Evolutionary conservation across 179 eudicot genomes (phyloP).

Genomic region (Heliamphora pulchella): DNA sequence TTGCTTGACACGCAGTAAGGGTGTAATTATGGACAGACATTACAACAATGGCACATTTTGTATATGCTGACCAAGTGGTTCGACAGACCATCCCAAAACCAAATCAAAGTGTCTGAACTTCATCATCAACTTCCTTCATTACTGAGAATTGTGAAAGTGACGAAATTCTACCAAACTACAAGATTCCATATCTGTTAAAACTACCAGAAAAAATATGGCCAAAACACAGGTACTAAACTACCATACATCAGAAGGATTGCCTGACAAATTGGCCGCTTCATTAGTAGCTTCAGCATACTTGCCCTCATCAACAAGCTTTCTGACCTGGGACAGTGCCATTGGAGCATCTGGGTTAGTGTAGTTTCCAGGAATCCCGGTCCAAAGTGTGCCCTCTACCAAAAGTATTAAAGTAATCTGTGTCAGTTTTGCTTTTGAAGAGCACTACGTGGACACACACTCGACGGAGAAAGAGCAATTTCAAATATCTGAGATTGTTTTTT

Average conservation of each 20-base stretch:
- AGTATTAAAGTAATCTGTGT: background rate
- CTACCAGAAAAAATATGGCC: background rate
- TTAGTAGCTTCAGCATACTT: slow-evolving; percentile 60
- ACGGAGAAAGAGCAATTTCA: background rate
- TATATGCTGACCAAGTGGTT: background rate
- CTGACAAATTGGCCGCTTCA: slow-evolving; percentile 45
- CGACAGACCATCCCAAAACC: background rate
- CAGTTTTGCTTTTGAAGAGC: slow-evolving; percentile 5
- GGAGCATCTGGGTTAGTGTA: slow-evolving; percentile 55
- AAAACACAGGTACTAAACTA: background rate
- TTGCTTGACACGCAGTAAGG: background rate
- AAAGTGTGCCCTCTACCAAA: slow-evolving; percentile 72
- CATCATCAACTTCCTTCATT: background rate
- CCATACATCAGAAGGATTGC: slow-evolving; percentile 48
- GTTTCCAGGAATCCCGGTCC: slow-evolving; percentile 75
- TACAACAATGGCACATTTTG: no score
- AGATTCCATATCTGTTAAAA: background rate
- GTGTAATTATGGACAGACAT: background rate
- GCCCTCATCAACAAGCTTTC: slow-evolving; percentile 63
- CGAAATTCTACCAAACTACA: background rate
- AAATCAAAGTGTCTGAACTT: slow-evolving; percentile 7
- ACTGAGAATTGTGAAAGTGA: background rate
- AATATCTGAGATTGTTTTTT: background rate
- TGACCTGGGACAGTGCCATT: slow-evolving; percentile 40
- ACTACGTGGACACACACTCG: no score